Evolutionary conservation across 2,329 filamentous ascomycete species (phyloP), one percentile per base, ranked within the genome.

Genomic region (Ceratocystis variospora): DNA sequence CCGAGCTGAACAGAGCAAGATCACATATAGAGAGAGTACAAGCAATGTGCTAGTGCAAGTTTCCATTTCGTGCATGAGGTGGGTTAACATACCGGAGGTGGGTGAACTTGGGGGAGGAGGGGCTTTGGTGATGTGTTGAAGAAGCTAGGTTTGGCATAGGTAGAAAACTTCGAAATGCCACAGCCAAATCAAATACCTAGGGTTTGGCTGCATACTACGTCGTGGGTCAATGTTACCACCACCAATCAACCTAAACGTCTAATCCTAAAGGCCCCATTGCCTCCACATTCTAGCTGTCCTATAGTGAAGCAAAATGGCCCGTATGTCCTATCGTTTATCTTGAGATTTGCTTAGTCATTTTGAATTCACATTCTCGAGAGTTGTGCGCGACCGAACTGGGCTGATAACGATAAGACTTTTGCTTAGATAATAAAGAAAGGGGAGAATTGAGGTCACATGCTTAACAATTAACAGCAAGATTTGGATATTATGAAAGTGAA

Each of bases 211-310:
- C 62, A 33, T 55, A 22, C 62, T 28, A 22, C 53, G 28, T 31
- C 53, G 53, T 57, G 53, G 53, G 22, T 7, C 53, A 57, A 57
- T 33, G 53, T 53, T 55, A 19, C 15, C 33, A 19, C 57, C 33
- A 50, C 61, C 65, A 64, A 61, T 22, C 50, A 67, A 53, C 19
- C 62, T 15, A 19, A 55, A 6, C 12, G 12, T 15, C 22, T 8
- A 19, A 33, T 28, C 62, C 59, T 7, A 12, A 25, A 46, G 22
- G 37, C 53, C 55, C 59, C 50, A 37, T 28, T 31, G 44, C 64
- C 64, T 68, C 67, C 67, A 68, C 64, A 68, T 66, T 68, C 67
- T 50, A 48, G 67, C 59, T 68, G 61, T 33, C 37, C 48, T 64
- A 31, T 57, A 57, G 53, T 33, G 12, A 57, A 7, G 12, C 25